These are phyloP conservation scores for Aquilaria agallochum DNA, from an alignment of 441 rosid genomes.

Conservation along the genomic window DNA sequence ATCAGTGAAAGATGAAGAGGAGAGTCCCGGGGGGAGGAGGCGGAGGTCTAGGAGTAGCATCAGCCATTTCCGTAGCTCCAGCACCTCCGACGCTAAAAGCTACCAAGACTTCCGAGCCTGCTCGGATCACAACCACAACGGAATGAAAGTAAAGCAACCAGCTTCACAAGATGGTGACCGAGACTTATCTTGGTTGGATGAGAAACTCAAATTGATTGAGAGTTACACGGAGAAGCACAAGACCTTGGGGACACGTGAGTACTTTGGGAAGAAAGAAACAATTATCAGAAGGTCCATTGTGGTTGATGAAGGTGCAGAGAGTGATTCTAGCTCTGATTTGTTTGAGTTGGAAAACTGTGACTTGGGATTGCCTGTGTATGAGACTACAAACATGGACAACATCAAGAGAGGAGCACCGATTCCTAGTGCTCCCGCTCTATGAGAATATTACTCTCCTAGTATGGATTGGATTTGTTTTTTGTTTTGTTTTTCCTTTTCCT, in stretches of 20 bases:
- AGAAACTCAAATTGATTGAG: conserved; percentile 37
- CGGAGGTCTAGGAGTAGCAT: conserved; percentile 73
- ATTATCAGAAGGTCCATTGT: conserved; percentile 22
- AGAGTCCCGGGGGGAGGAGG: conserved; percentile 61
- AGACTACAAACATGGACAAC: conserved; percentile 73
- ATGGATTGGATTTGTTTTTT: conserved; percentile 9
- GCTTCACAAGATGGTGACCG: too few species aligned
- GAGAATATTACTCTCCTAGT: conserved; percentile 13
- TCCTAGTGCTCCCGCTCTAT: conserved; percentile 29
- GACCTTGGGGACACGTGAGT: too few species aligned
- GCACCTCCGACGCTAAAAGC: conserved; percentile 42
- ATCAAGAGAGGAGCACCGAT: conserved; percentile 64
- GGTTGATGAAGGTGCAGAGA: conserved; percentile 65
- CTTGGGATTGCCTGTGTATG: conserved; percentile 82
- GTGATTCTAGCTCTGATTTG: conserved; percentile 97
- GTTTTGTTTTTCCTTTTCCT: neutral
- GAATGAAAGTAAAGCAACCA: too few species aligned
- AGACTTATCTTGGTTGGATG: conserved; percentile 43
- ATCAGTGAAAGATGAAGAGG: conserved; percentile 59
- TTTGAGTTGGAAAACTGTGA: conserved; percentile 85
- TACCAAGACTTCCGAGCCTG: conserved; percentile 46
- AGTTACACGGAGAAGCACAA: neutral
- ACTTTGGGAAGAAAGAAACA: conserved; percentile 25
- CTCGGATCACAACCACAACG: conserved; percentile 37
- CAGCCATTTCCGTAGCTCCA: conserved; percentile 72